Conservation (phyloP, 257 asterid genomes). For the Capsicum baccatum region DNA sequence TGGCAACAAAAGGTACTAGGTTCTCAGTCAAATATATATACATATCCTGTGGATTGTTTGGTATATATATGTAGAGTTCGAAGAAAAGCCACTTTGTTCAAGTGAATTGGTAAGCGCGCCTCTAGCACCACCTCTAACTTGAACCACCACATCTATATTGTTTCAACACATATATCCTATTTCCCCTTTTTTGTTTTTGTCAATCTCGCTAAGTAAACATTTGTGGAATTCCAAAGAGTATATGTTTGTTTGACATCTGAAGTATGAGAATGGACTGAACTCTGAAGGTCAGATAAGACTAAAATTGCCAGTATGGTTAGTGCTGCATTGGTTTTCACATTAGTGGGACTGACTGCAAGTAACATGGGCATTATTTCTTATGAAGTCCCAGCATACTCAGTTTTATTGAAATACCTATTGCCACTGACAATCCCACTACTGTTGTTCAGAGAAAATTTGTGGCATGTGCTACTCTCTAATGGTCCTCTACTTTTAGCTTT, state of each 20-base stretch:
- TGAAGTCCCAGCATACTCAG: slow-evolving; percentile 70
- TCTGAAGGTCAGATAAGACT: slow-evolving; percentile 83
- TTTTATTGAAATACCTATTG: slow-evolving; percentile 67
- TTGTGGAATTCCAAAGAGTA: slow-evolving; percentile 1
- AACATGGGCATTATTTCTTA: slow-evolving; percentile 82
- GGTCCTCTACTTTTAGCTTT: slow-evolving; percentile 79
- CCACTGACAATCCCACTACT: slow-evolving; percentile 79
- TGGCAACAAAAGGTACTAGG: background rate
- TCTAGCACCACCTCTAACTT: background rate
- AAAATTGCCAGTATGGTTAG: slow-evolving; percentile 84
- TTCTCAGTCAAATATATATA: background rate
- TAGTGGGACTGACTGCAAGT: slow-evolving; percentile 79
- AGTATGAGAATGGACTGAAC: slow-evolving; percentile 31
- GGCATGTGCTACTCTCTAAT: slow-evolving; percentile 57
- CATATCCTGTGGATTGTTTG: background rate
- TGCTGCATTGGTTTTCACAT: slow-evolving; percentile 77
- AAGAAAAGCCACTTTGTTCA: background rate
- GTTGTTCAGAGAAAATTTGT: slow-evolving; percentile 76
- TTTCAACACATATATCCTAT: background rate
- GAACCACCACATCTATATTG: background rate
- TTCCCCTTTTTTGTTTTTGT: background rate
- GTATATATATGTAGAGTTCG: background rate
- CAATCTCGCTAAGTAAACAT: background rate
- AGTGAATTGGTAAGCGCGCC: background rate
- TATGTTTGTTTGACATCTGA: slow-evolving; percentile 26